Percentiles rank a stretch among this genome's conserved stretches.
Evolutionary conservation across 306 rosid genomes (phyloP).

Genomic region (Castanea crenata): DNA sequence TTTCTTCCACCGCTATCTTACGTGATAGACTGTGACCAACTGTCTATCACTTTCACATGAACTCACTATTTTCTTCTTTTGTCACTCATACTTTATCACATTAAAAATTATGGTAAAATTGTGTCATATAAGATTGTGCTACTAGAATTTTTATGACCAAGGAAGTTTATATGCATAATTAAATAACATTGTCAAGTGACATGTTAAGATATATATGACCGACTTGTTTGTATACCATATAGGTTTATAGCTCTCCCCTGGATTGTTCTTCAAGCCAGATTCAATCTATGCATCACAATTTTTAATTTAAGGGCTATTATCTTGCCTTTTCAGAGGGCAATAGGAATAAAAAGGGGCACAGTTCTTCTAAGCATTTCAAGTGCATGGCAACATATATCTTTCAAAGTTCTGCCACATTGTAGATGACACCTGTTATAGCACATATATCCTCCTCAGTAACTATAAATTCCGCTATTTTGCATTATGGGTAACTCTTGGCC

Average conservation of each 20-base stretch:
- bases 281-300: background rate
- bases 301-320: slow-evolving; percentile 1
- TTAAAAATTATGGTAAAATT: no score
- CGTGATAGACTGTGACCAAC: rapidly evolving
- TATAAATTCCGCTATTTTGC: background rate
- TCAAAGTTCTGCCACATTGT: background rate
- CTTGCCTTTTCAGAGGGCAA: slow-evolving; percentile 14
- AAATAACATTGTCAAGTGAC: background rate
- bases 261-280: background rate
- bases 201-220: background rate
- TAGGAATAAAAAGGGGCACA: slow-evolving; percentile 1
- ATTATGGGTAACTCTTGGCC: background rate
- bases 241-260: background rate
- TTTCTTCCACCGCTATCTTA: background rate
- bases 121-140: no score
- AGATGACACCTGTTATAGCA: background rate
- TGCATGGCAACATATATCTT: background rate
- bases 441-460: background rate
- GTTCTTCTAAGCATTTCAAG: slow-evolving; percentile 10
- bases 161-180: background rate
- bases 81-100: no score
- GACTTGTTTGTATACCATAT: background rate
- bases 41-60: no score
- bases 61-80: no score
- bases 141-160: background rate